Evolutionary conservation across 345 rosid genomes (phyloP).

Genomic region (Ceriops zippeliana): DNA sequence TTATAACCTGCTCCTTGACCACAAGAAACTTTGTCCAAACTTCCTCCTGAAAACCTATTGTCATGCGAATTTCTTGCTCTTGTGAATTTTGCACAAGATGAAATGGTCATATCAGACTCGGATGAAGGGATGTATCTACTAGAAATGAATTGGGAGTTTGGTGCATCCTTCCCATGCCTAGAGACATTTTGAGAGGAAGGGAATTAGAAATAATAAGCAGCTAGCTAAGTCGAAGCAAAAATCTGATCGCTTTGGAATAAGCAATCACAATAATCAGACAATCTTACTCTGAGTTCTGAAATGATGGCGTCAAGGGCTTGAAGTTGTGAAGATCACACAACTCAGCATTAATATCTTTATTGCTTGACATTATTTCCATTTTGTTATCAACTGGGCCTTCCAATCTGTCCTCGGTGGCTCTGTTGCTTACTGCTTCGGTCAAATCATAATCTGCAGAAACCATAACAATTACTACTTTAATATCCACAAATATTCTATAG

Average conservation of each 20-base stretch:
- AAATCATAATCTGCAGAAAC: constrained; percentile 34
- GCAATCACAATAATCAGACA: constrained; percentile 8
- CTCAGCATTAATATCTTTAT: constrained; percentile 25
- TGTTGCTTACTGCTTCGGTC: constrained; percentile 30
- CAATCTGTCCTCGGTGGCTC: constrained; percentile 18
- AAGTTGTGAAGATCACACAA: constrained; percentile 27
- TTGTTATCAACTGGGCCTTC: constrained; percentile 24
- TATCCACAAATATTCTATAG: neutral
- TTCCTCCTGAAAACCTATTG: constrained; percentile 28
- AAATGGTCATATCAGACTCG: constrained; percentile 29
- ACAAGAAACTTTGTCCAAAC: constrained; percentile 13
- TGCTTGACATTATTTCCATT: constrained; percentile 20
- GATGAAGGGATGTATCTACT: constrained; percentile 32
- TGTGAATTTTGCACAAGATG: constrained; percentile 25
- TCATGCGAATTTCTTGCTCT: constrained; percentile 24
- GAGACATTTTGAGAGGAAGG: constrained; percentile 6
- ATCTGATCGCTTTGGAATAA: neutral
- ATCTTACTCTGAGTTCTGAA: constrained; percentile 42
- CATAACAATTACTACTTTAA: constrained; percentile 9
- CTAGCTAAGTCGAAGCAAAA: neutral
- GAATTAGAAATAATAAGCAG: constrained; percentile 6
- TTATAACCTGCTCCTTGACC: constrained; percentile 24
- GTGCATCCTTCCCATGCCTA: constrained; percentile 42
- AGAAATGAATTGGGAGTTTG: constrained; percentile 27
- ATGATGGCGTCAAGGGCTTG: constrained; percentile 47